Evolutionary conservation across 2,329 filamentous ascomycete genomes (phyloP), one percentile per base, ranked within the genome.

Genomic region (Colletotrichum somersetense): DNA sequence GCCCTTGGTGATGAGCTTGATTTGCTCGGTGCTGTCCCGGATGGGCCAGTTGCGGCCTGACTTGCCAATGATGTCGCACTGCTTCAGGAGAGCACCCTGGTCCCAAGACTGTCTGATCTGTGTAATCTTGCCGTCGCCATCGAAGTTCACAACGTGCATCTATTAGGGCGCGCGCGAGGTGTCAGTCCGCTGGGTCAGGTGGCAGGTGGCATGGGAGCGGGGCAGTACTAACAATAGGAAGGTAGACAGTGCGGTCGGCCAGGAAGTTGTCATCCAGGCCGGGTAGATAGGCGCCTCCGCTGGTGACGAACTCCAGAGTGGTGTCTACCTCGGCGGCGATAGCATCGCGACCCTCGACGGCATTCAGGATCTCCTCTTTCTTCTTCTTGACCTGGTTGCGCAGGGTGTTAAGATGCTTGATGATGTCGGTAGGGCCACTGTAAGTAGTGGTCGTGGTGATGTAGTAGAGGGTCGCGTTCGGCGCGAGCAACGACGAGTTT

Each of bases 51-150:
- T 97, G 81, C 92, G 93, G 68, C 93, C 94, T 66, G 92, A 92
- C 79, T 91, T 92, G 78, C 96, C 96, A 81, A 99, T 98, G 68
- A 98, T 91, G 74, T 98, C 95, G 75, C 98, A 89, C 81, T 97
- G 92, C 85, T 96, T 98, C 76, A 99, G 89, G 52, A 99, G 89
- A 66, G 94, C 92, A 73, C 91, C 95, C 82, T 99, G 96, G 81
- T 99, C 96, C 96, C 96, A 99, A 81, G 92, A 94, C 76, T 96
- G 90, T 76, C 96, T 93, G 75, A 98, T 93, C 81, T 96, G 94
- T 72, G 88, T 82, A 79, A 99, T 98, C 84, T 94, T 95, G 80
- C 91, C 89, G 58, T 92, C 83, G 75, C 82, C 80, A 81, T 97
- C 89, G 82, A 98, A 97, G 70, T 90, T 89, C 75, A 99, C 95